Conservation (phyloP, 257 asterid species). For the Dorcoceras hygrometricum region DNA sequence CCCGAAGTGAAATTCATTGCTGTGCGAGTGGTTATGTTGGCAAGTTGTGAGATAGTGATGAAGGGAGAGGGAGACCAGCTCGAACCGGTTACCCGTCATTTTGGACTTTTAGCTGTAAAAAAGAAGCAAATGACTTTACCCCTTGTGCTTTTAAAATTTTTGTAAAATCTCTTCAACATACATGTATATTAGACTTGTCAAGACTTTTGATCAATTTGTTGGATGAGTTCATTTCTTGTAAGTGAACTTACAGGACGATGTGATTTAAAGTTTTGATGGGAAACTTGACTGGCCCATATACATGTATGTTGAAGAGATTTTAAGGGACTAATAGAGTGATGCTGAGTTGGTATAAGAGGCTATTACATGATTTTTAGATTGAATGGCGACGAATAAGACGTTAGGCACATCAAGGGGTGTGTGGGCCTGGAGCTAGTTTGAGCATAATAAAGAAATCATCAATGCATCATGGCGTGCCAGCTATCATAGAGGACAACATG, state of each 20-base stretch:
- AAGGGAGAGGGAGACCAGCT: not conserved
- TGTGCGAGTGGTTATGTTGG: not conserved
- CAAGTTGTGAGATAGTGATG: not conserved
- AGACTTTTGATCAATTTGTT: not conserved
- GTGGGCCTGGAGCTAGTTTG: conserved; percentile 34
- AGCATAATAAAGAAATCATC: conserved; percentile 31
- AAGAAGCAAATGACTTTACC: not conserved
- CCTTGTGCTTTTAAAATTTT: not conserved
- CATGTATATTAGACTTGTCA: not conserved
- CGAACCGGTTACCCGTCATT: not conserved
- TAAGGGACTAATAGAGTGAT: conserved; percentile 10
- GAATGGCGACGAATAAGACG: not conserved
- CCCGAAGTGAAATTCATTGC: not conserved
- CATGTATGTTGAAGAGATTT: conserved; percentile 10
- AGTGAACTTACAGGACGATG: not conserved
- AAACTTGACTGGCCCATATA: conserved; percentile 15
- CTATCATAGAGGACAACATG: conserved; percentile 25
- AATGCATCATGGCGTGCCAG: conserved; percentile 24
- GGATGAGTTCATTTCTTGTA: not conserved
- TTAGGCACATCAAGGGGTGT: conserved; percentile 17
- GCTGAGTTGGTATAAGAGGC: conserved; percentile 16
- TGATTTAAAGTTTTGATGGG: conserved; percentile 1
- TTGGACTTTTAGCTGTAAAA: not conserved
- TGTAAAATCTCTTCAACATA: too few species aligned
- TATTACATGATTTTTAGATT: not conserved